Evolutionary conservation across 2,329 filamentous ascomycete species (phyloP), one percentile per base, ranked within the genome.

Genomic region (Rachicladosporium sp.): DNA sequence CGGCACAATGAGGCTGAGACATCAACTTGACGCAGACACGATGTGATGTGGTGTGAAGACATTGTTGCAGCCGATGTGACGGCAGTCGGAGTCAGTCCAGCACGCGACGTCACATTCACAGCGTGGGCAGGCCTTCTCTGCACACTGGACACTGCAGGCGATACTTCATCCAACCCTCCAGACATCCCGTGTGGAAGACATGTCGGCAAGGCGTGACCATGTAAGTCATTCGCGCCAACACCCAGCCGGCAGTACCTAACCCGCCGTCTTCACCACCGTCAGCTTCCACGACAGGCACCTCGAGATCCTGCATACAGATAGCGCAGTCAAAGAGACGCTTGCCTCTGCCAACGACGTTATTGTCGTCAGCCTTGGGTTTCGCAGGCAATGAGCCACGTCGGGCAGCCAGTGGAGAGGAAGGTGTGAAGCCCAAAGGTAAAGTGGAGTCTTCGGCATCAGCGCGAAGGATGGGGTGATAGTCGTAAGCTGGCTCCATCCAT

Each of bases 191-290:
- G 58, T 98, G 91, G 59, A 98, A 98, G 36, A 96, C 87, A 64
- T 98, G 91, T 40, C 88, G 70, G 61, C 91, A 98, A 35, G 91
- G 91, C 42, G 91, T 98, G 13, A 96, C 85, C 91, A 98, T 98
- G 63, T 96, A 96, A 50, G 75, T 71, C 36, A 88, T 74, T 44
- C 89, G 70, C 27, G 83, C 82, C 49, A 96, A 69, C 40, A 94
- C 11, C 10, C 37, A 74, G 23, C 79, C 79, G 21, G 46, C 63
- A 56, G 43, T 54, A 55, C 50, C 56, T 52, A 52, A 54, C 66
- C 42, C 78, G 33, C 69, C 68, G 12, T 50, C 58, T n/a, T 63
- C 55, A 31, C 43, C 44, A 2, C 47, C 40, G 8, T 46, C 45
- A 11, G 73, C 69, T 37, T 71, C 70, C 27, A 94, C 65, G 13